phyloP scores from a whole-genome alignment of 495 filamentous ascomycete genomes.

The Neurospora hispaniola region DNA sequence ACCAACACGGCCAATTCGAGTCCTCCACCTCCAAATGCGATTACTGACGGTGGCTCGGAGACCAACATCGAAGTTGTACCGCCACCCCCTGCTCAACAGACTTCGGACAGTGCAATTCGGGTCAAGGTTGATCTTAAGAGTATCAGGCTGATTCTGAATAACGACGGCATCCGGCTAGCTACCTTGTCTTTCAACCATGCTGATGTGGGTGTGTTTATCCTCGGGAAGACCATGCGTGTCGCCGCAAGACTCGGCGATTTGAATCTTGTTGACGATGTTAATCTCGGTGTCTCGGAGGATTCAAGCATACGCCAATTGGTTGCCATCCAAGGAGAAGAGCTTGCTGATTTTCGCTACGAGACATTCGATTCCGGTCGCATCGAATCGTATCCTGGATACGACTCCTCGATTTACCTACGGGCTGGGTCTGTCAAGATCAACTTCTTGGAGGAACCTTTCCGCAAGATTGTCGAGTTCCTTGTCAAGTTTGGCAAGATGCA shows the following conservation, averaged over 20 bases:
- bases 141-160: constrained; percentile 92
- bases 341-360: constrained; percentile 97
- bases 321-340: constrained; percentile 87
- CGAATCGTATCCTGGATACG: constrained; percentile 81
- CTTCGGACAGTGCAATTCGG: constrained; percentile 35
- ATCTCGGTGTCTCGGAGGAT: constrained; percentile 70
- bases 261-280: constrained; percentile 85
- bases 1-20: constrained; percentile 48
- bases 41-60: constrained; percentile 27
- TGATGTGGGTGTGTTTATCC: constrained; percentile 80
- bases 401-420: constrained; percentile 76
- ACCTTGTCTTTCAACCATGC: constrained; percentile 87
- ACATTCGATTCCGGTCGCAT: constrained; percentile 69
- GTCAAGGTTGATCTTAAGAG: constrained; percentile 90
- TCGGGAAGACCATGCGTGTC: constrained; percentile 74
- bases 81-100: constrained; percentile 20
- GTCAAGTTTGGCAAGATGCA: constrained; percentile 99
- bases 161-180: constrained; percentile 89
- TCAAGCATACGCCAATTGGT: constrained; percentile 80
- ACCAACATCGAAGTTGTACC: constrained; percentile 27
- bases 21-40: constrained; percentile 22
- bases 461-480: constrained; percentile 94
- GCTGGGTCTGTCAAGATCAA: constrained; percentile 94
- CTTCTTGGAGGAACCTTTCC: constrained; percentile 91
- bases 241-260: constrained; percentile 79